A percentile compares a stretch with the other conserved stretches of the same genome.
These are phyloP conservation scores for Aureobasidium namibiae DNA, from an alignment of 2,329 filamentous ascomycete genomes.

Conservation along the genomic window DNA sequence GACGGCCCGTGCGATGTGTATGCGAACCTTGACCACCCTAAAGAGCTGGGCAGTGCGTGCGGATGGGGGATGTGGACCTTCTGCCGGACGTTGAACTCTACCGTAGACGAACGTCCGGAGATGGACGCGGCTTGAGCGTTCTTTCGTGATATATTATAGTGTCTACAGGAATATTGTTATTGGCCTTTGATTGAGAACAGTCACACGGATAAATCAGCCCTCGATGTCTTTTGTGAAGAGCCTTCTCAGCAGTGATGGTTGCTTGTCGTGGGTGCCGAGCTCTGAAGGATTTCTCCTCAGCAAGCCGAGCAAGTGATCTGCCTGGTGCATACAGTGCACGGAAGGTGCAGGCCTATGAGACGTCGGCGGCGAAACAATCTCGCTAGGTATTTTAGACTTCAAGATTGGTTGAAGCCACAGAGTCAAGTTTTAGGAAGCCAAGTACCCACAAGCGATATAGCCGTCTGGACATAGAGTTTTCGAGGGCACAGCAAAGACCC, in stretches of 20 bases:
- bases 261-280: background rate
- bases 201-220: background rate
- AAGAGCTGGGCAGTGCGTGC: background rate
- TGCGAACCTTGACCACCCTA: conserved; percentile 1
- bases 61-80: background rate
- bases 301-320: background rate
- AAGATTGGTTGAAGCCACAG: background rate
- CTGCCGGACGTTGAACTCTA: background rate
- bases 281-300: background rate
- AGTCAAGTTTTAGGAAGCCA: background rate
- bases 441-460: conserved; percentile 4
- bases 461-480: background rate
- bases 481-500: background rate
- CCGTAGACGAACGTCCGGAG: conserved; percentile 1
- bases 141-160: background rate
- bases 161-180: background rate
- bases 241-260: background rate
- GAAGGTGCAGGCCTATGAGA: conserved; percentile 4
- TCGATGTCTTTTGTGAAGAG: no score
- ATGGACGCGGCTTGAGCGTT: background rate
- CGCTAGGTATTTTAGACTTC: conserved; percentile 2
- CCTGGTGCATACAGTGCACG: conserved; percentile 3
- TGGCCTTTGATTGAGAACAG: background rate
- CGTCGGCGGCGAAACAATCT: conserved; percentile 1
- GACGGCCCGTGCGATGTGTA: conserved; percentile 5